Percentiles rank a stretch among this genome's conserved stretches.
Evolutionary conservation across 495 filamentous ascomycete species (phyloP).

Genomic region (Neohortaea acidophila): DNA sequence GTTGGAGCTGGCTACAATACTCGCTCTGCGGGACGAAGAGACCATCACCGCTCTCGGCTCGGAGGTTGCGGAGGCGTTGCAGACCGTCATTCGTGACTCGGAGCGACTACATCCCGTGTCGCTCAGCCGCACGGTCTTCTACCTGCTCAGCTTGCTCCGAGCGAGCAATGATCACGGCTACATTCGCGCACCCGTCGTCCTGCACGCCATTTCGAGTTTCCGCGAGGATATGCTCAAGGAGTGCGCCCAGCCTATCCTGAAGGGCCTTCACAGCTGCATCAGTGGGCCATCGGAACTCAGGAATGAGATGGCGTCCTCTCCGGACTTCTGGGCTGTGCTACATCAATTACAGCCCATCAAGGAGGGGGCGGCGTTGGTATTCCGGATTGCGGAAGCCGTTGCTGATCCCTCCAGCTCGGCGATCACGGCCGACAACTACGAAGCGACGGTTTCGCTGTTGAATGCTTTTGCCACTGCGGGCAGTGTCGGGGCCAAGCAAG

Average conservation of each 20-base stretch:
- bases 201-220: slow-evolving; percentile 83
- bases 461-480: slow-evolving; percentile 83
- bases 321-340: slow-evolving; percentile 93
- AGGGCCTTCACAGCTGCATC: slow-evolving; percentile 67
- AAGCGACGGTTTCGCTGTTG: slow-evolving; percentile 62
- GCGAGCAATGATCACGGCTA: slow-evolving; percentile 84
- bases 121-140: slow-evolving; percentile 69
- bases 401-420: slow-evolving; percentile 49
- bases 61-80: slow-evolving; percentile 60
- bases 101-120: slow-evolving; percentile 62
- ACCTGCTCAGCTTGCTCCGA: slow-evolving; percentile 68
- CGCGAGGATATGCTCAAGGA: slow-evolving; percentile 60
- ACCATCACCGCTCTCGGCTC: slow-evolving; percentile 61
- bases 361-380: slow-evolving; percentile 60
- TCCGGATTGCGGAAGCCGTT: slow-evolving; percentile 63
- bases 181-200: slow-evolving; percentile 76
- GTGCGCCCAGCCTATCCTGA: slow-evolving; percentile 56
- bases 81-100: slow-evolving; percentile 66
- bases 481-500: slow-evolving; percentile 60
- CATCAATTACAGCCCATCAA: slow-evolving; percentile 51
- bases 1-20: slow-evolving; percentile 72
- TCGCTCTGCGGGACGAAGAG: slow-evolving; percentile 60
- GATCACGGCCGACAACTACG: slow-evolving; percentile 90
- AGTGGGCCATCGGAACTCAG: slow-evolving; percentile 58
- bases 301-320: slow-evolving; percentile 86